Evolutionary conservation across 2,329 filamentous ascomycete species (phyloP).

Genomic region (Dactylellina parvicollis): DNA sequence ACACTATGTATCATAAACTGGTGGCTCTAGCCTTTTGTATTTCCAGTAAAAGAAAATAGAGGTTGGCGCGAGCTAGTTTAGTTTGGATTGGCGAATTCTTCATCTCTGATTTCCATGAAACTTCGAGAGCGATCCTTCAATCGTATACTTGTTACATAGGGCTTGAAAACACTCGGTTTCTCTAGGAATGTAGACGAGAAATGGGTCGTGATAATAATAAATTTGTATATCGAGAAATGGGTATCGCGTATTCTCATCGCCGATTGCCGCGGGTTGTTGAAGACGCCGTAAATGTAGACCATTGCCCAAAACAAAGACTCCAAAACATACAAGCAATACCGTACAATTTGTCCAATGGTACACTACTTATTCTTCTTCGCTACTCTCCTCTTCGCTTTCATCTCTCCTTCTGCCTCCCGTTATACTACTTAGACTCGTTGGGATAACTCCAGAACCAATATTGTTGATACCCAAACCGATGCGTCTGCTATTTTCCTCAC

Average conservation of each 20-base stretch:
- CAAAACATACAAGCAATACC: background rate
- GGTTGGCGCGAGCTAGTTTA: background rate
- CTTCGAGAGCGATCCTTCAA: no score
- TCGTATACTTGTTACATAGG: no score
- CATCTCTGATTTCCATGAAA: background rate
- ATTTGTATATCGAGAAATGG: constrained; percentile 11
- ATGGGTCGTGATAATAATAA: background rate
- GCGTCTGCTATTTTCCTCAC: constrained; percentile 28
- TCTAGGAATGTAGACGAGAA: no score
- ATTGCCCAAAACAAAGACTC: constrained; percentile 6
- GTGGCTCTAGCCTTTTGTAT: background rate
- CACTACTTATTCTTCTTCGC: constrained; percentile 38
- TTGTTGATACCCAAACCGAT: constrained; percentile 40
- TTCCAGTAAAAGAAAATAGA: background rate
- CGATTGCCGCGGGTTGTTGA: background rate
- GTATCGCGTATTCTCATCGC: constrained; percentile 25
- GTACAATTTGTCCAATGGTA: background rate
- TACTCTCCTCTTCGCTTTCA: constrained; percentile 49
- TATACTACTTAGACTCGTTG: constrained; percentile 34
- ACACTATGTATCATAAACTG: constrained; percentile 8
- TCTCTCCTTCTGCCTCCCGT: constrained; percentile 22
- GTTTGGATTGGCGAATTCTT: background rate
- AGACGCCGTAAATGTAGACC: constrained; percentile 27
- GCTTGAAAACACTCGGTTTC: no score
- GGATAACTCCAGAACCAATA: background rate